A percentile compares a stretch with the other conserved stretches of the same genome.
Conservation (phyloP, 2,329 filamentous ascomycete species). For the Curvularia lunata region DNA sequence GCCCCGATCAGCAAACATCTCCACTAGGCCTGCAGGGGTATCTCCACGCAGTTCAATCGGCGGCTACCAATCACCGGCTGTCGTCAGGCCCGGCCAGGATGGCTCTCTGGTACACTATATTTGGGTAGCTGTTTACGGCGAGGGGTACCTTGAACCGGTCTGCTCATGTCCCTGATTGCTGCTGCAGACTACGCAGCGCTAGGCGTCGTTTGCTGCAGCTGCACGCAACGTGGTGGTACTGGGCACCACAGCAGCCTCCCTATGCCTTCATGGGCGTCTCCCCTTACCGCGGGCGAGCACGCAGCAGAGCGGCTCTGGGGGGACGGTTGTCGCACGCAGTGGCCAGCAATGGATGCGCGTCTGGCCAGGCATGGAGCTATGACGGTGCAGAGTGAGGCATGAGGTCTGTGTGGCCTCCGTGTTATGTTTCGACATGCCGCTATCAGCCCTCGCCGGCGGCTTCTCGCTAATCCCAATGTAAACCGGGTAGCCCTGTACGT, state of each 20-base stretch:
- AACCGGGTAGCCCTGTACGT: conserved; percentile 40
- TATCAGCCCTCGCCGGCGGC: conserved; percentile 42
- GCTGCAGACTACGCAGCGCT: conserved; percentile 35
- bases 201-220: conserved; percentile 20
- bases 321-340: conserved; percentile 7
- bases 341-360: background rate
- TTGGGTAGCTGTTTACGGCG: conserved; percentile 37
- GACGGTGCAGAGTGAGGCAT: conserved; percentile 33
- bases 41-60: conserved; percentile 33
- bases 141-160: conserved; percentile 30
- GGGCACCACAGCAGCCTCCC: conserved; percentile 22
- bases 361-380: conserved; percentile 24
- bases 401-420: conserved; percentile 39
- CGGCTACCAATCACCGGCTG: conserved; percentile 40
- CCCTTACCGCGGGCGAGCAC: background rate
- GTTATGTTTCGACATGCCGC: conserved; percentile 43
- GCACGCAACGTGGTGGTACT: conserved; percentile 31
- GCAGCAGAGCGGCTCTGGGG: conserved; percentile 1
- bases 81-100: conserved; percentile 30
- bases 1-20: conserved; percentile 48
- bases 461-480: conserved; percentile 41
- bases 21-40: conserved; percentile 42
- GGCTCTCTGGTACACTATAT: conserved; percentile 39
- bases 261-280: background rate
- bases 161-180: conserved; percentile 36